phyloP scores from a whole-genome alignment of 768 basidiomycete species.

The Omphalotus guepiniiformis region DNA sequence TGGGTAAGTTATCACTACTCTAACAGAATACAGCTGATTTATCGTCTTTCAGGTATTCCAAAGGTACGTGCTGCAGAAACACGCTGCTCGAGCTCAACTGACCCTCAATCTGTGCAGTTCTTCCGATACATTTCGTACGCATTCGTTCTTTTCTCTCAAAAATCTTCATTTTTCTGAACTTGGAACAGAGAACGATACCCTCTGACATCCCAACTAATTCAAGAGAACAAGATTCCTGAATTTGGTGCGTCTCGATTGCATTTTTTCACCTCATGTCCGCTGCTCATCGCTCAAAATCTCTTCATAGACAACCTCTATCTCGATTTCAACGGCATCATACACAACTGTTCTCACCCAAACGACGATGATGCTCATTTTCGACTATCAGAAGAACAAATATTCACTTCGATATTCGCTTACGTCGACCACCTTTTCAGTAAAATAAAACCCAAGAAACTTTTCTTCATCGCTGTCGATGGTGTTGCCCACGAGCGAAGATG shows the following conservation, averaged over 20 bases:
- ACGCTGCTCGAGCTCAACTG: too few relatives aligned
- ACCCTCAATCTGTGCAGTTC: too few relatives aligned
- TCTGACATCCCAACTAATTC: conserved; percentile 93
- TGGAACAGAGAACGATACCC: conserved; percentile 87
- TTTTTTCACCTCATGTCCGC: neutral
- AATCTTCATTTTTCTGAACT: conserved; percentile 13
- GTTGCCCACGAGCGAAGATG: conserved; percentile 99
- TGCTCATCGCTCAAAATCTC: conserved; percentile 11
- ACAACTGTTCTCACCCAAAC: conserved; percentile 94
- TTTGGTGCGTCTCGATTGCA: conserved; percentile 89
- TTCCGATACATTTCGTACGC: conserved; percentile 95
- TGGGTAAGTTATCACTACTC: too few relatives aligned
- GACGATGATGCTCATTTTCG: conserved; percentile 96
- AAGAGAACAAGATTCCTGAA: conserved; percentile 98
- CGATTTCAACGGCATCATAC: conserved; percentile 93
- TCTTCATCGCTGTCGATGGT: conserved; percentile 99
- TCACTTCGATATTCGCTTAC: conserved; percentile 94
- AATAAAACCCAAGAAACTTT: conserved; percentile 96
- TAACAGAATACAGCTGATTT: too few relatives aligned
- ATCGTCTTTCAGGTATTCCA: too few relatives aligned
- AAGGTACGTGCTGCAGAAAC: too few relatives aligned
- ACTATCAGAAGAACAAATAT: conserved; percentile 94
- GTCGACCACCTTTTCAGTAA: conserved; percentile 95
- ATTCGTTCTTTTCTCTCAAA: conserved; percentile 26
- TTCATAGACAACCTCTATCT: conserved; percentile 80